Conservation (phyloP, 352 stramenopile genomes). For the Globisporangium recalcitrans region DNA sequence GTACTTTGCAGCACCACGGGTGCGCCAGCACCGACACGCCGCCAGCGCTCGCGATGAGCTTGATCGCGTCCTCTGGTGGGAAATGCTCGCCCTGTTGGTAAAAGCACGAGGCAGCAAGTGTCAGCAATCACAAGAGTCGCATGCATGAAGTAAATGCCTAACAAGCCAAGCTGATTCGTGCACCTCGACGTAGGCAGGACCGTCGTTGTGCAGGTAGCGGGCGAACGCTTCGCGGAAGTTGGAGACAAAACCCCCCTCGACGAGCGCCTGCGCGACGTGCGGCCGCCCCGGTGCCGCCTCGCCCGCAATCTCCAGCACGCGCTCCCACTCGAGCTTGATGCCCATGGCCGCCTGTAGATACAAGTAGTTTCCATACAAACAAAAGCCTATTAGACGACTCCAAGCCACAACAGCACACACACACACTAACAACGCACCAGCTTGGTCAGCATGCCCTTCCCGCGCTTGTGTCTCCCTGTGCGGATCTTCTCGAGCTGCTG, state of each 20-base stretch:
- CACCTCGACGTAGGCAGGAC: slow-evolving; percentile 81
- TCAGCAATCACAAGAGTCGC: not conserved
- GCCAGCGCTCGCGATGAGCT: slow-evolving; percentile 75
- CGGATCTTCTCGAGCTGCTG: slow-evolving; percentile 77
- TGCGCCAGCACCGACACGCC: slow-evolving; percentile 81
- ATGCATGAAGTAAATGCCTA: too few species aligned
- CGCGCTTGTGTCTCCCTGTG: slow-evolving; percentile 68
- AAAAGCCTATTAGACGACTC: not conserved
- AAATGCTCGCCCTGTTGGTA: slow-evolving; percentile 62
- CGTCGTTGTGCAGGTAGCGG: slow-evolving; percentile 78
- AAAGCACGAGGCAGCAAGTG: not conserved
- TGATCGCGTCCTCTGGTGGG: slow-evolving; percentile 80
- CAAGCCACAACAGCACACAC: not conserved
- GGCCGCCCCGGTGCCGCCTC: slow-evolving; percentile 75
- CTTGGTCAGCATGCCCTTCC: slow-evolving; percentile 80
- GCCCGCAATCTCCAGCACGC: slow-evolving; percentile 76
- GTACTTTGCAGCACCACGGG: slow-evolving; percentile 81
- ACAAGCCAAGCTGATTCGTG: not conserved
- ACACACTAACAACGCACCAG: slow-evolving; percentile 33
- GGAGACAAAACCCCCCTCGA: slow-evolving; percentile 69
- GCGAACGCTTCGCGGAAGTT: slow-evolving; percentile 79
- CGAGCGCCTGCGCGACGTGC: slow-evolving; percentile 73
- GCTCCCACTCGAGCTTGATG: slow-evolving; percentile 76
- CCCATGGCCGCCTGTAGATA: slow-evolving; percentile 59
- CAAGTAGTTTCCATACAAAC: not conserved